These are phyloP conservation scores for Rutstroemia sp. DNA, from an alignment of 2,329 filamentous ascomycete genomes.

Conservation along the genomic window DNA sequence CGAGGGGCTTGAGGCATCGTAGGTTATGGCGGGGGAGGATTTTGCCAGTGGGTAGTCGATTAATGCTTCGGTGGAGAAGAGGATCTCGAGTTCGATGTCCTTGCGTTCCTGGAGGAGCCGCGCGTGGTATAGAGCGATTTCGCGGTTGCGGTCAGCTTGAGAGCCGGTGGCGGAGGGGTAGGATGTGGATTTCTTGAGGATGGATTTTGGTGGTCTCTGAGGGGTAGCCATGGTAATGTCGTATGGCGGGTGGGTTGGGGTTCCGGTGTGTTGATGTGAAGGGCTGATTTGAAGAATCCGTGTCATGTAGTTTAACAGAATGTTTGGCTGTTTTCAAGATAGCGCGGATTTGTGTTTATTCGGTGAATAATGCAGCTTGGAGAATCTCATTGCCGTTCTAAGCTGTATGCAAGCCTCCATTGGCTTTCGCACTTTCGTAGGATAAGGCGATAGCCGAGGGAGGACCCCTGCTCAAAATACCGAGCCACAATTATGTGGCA, in stretches of 20 bases:
- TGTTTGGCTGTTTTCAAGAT: not conserved
- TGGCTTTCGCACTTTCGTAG: no score
- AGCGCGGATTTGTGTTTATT: not conserved
- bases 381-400: not conserved
- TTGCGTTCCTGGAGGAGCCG: constrained; percentile 76
- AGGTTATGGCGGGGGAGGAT: constrained; percentile 31
- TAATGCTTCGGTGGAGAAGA: constrained; percentile 60
- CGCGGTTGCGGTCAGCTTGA: constrained; percentile 40
- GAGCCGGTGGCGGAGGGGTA: constrained; percentile 35
- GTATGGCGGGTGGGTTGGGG: no score
- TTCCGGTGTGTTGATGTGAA: not conserved
- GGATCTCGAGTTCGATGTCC: constrained; percentile 65
- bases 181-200: constrained; percentile 51
- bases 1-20: constrained; percentile 45
- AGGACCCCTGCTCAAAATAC: no score
- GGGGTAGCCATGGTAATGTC: constrained; percentile 21
- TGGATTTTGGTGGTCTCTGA: constrained; percentile 39
- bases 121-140: constrained; percentile 76
- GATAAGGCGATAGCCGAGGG: no score
- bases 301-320: not conserved
- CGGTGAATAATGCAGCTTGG: not conserved
- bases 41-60: constrained; percentile 33
- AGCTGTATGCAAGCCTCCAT: not conserved
- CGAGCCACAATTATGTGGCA: no score
- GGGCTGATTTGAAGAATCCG: not conserved